Evolutionary conservation across 352 stramenopile species (phyloP), one percentile per base, ranked within the genome.

Genomic region (Pythium utonaiense): DNA sequence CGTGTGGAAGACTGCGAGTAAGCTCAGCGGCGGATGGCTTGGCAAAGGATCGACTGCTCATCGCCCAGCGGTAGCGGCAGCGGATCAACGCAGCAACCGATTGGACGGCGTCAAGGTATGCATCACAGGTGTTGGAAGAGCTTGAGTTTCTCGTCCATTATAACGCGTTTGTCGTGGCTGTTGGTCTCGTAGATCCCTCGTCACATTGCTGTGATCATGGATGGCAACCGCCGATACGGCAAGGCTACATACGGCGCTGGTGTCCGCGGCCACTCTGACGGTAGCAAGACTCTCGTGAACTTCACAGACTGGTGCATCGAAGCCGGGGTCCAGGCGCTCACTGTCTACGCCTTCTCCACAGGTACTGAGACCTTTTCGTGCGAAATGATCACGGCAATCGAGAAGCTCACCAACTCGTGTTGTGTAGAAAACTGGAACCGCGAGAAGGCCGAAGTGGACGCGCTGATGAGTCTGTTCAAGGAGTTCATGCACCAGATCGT

Each of bases 291-390:
- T 61, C 78, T 99, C 17, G 91, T 97, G 9, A 80, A 97, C 40
- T 98, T 99, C 72, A 89, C 91, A 25, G 91, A 98, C 60, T 99
- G 96, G 97, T 99, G 96, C 64, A 92, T 98, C n/a, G 87, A 92
- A 16, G 73, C 83, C 0, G 88, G 84, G 14, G 80, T 98, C 31
- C 62, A 93, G 50, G 78, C 94, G 42, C 77, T 98, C 22, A 99
- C 95, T 10, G 76, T 98, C 4, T 99, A 97, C 69, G 95, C 89
- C 8, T 98, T 99, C 71, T 98, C 90, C 14, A 98, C 93, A 16
- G 92, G 79, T 89, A 60, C 56, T 13, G n/a, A 25, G 6, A 6
- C 10, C 44, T 14, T 9, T 48, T 19, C 57, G 27, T 7, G 19
- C 45, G 22, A 12, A 28, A 53, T 17, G 7, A 45, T 13, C 31